Base-by-base conservation (phyloP, 257 asterid genomes). In the Coffea canephora region DNA sequence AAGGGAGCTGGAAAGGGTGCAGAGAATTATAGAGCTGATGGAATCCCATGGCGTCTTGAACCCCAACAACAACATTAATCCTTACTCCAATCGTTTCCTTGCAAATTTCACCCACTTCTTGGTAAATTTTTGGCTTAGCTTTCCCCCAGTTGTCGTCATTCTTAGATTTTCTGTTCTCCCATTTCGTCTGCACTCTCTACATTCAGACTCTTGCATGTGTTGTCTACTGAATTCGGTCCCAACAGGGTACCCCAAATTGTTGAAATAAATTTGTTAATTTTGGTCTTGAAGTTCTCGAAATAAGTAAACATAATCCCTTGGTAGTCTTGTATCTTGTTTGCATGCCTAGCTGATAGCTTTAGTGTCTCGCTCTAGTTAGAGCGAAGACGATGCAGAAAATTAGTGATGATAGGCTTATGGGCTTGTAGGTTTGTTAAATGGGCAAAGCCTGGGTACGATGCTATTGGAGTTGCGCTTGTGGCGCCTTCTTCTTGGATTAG, bases 1-100 rank as follows among this genome's bases (percentile, higher is more conserved):
- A 31, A 86, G 77, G 93, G 87, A 88, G 86, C 84, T 96, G 79
- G 97, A 89, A 82, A 78, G 88, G 82, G 87, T 87, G 62, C 97
- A 94, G 84, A 87, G 69, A 54, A 86, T 85, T 27, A 87, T 96
- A 61, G 62, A 84, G 39, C 79, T 79, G 69, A 84, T 96, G 87
- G 92, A 76, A 57, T 90, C 96, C 1, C 82, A 61, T 31, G 91
- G 91, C 49, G 81, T 94, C 48, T 31, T 82, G 59, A 54, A 13
- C 57, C 59, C 74, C 80, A 84, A 89, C 84, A 27, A 25, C 76
- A 85, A 84, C 54, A 74, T 84, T 66, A 77, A 87, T 77, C 87
- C 92, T 83, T 59, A 75, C 68, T 85, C 94, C 83, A 83, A 85
- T 67, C 89, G 91, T 83, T 91, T 94, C 85, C 96, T 93, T 72